A percentile compares a stretch with the other conserved stretches of the same genome.
phyloP scores from a whole-genome alignment of 495 filamentous ascomycete genomes.

The Opeltia flavorubescens region DNA sequence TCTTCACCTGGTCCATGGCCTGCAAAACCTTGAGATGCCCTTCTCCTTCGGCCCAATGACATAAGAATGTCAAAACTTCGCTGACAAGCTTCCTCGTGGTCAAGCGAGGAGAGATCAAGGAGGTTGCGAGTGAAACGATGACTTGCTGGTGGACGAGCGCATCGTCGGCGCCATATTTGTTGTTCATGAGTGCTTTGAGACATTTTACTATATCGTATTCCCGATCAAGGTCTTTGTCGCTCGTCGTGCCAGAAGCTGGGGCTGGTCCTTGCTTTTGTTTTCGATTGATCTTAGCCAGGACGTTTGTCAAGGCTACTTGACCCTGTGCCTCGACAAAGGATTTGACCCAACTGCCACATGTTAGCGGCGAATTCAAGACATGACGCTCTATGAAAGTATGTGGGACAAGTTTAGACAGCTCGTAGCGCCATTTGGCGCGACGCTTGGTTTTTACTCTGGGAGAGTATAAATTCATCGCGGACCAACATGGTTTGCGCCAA shows the following conservation, averaged over 20 bases:
- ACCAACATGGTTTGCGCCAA: too few relatives aligned
- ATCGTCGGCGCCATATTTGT: constrained; percentile 96
- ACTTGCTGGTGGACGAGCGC: constrained; percentile 83
- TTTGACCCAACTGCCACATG: constrained; percentile 61
- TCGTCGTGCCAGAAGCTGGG: constrained; percentile 45
- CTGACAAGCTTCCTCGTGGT: constrained; percentile 91
- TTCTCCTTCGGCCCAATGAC: constrained; percentile 88
- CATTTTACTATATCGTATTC: constrained; percentile 99
- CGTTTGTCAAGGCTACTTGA: constrained; percentile 89
- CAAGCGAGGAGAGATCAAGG: constrained; percentile 74
- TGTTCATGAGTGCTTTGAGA: constrained; percentile 94
- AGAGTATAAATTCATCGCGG: not conserved
- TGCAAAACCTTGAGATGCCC: constrained; percentile 92
- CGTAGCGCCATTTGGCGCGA: not conserved
- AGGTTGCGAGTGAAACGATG: constrained; percentile 75
- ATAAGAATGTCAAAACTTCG: constrained; percentile 91
- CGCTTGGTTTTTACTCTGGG: not conserved
- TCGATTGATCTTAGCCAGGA: constrained; percentile 83
- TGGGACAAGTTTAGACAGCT: not conserved
- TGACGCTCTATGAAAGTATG: not conserved
- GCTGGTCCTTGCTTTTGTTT: constrained; percentile 62
- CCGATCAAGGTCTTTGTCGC: constrained; percentile 77
- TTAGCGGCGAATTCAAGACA: not conserved
- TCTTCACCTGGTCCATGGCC: constrained; percentile 85
- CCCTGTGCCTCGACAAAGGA: constrained; percentile 95